These are phyloP conservation scores for Auxenochlorella pyrenoidosa DNA, from an alignment of 139 green algal species.

Conservation along the genomic window DNA sequence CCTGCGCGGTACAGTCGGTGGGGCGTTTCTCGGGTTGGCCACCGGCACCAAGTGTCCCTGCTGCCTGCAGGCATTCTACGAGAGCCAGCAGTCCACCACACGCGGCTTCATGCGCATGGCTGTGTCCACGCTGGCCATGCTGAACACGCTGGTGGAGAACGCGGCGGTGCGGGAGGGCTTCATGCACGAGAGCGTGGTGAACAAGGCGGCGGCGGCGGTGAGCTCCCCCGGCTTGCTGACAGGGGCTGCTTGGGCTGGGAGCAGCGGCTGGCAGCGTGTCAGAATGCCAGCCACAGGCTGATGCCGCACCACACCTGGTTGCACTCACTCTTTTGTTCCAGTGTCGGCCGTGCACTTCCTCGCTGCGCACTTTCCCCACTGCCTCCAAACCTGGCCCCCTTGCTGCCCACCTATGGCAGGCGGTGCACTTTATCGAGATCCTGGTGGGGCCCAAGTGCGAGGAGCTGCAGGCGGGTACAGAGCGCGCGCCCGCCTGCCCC, in stretches of 20 bases:
- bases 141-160: slow-evolving; percentile 69
- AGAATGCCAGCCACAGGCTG: background rate
- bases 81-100: slow-evolving; percentile 47
- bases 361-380: background rate
- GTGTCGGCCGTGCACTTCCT: too few species aligned
- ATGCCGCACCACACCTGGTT: too few species aligned
- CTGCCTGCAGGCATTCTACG: slow-evolving; percentile 24
- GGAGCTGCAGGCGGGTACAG: background rate
- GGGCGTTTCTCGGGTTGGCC: too few species aligned
- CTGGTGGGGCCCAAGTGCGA: slow-evolving; percentile 58
- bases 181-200: slow-evolving; percentile 2
- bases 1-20: too few species aligned
- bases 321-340: too few species aligned
- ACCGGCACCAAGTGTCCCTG: too few species aligned
- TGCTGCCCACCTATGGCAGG: slow-evolving; percentile 39
- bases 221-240: background rate
- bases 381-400: too few species aligned
- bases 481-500: too few species aligned
- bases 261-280: too few species aligned
- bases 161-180: slow-evolving; percentile 30
- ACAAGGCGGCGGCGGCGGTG: slow-evolving; percentile 16
- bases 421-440: slow-evolving; percentile 75
- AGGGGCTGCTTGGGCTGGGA: too few species aligned
- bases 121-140: slow-evolving; percentile 65
- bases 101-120: slow-evolving; percentile 76